These are phyloP conservation scores for Hypoxylon crocopeplum DNA, from an alignment of 495 filamentous ascomycete species.

Conservation along the genomic window DNA sequence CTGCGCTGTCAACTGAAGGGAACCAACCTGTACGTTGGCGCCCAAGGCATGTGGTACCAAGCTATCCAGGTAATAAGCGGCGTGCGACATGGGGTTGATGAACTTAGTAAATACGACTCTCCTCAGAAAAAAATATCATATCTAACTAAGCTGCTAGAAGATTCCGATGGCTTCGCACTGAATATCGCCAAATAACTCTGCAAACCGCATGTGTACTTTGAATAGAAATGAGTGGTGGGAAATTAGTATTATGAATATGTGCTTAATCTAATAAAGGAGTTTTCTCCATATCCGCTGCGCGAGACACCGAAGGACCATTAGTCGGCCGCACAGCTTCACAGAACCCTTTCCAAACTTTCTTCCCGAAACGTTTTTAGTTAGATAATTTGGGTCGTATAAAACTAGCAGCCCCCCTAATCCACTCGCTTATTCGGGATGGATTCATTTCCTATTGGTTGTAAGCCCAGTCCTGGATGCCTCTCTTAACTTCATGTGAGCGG, in stretches of 20 bases:
- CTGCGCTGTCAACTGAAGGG: conserved; percentile 1
- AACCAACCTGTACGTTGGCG: not conserved
- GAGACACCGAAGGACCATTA: not conserved
- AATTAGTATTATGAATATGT: not conserved
- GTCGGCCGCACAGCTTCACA: not conserved
- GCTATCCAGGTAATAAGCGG: not conserved
- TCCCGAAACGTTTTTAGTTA: not conserved
- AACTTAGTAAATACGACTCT: conserved; percentile 1
- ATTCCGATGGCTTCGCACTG: not conserved
- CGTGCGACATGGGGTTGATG: not conserved
- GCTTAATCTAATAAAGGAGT: not conserved
- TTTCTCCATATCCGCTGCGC: conserved; percentile 1
- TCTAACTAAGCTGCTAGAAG: conserved; percentile 1
- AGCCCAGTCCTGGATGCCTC: not conserved
- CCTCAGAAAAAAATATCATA: not conserved
- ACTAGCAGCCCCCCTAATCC: not conserved
- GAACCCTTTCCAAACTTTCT: conserved; percentile 1
- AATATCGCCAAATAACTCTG: not conserved
- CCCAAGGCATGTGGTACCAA: not conserved
- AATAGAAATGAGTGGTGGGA: not conserved
- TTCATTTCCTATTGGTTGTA: not conserved
- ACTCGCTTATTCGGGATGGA: not conserved
- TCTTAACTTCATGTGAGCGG: not conserved
- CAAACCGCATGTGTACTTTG: not conserved
- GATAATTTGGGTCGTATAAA: not conserved